phyloP scores from a whole-genome alignment of 2,329 filamentous ascomycete genomes.

The Lachnellula arida region DNA sequence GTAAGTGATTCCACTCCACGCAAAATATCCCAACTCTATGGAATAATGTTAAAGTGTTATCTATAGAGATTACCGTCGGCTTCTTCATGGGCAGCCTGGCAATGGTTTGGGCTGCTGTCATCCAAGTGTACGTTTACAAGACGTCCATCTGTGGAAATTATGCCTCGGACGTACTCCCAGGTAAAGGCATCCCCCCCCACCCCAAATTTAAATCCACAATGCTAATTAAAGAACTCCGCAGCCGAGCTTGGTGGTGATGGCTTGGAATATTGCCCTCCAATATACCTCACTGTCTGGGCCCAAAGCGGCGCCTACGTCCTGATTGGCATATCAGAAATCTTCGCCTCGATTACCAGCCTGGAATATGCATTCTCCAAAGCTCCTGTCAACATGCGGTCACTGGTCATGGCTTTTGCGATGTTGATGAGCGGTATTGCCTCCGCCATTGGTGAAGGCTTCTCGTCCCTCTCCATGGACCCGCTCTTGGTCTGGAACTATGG shows the following conservation, averaged over 20 bases:
- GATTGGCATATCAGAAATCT: constrained; percentile 53
- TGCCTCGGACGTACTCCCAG: constrained; percentile 40
- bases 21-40: neutral
- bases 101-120: constrained; percentile 53
- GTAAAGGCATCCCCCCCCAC: too few species aligned
- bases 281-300: constrained; percentile 62
- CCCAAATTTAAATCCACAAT: too few species aligned
- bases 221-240: too few species aligned
- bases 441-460: constrained; percentile 66
- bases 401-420: constrained; percentile 66
- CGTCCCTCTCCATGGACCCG: constrained; percentile 57
- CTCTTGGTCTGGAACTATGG: constrained; percentile 70
- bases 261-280: constrained; percentile 38
- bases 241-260: constrained; percentile 39
- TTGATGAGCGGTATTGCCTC: constrained; percentile 67
- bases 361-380: constrained; percentile 77
- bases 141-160: constrained; percentile 54
- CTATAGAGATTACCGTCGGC: constrained; percentile 56
- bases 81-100: constrained; percentile 62
- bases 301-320: constrained; percentile 45
- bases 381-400: constrained; percentile 72
- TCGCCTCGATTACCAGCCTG: constrained; percentile 56
- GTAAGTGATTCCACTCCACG: neutral
- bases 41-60: neutral
- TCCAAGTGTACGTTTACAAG: constrained; percentile 61